phyloP scores from a whole-genome alignment of 2,329 filamentous ascomycete species.

The Botrytis paeoniae region DNA sequence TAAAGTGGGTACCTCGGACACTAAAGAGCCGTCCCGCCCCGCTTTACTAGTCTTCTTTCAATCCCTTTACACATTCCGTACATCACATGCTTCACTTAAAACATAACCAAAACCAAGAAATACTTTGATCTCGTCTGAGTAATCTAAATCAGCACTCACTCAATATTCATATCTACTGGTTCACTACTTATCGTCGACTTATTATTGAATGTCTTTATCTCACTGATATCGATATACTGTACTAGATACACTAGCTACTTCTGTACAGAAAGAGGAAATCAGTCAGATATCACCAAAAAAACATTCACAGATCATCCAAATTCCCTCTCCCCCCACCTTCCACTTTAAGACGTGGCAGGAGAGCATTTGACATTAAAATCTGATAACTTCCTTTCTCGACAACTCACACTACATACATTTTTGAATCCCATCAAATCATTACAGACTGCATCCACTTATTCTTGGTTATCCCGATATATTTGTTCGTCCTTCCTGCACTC shows the following conservation, averaged over 20 bases:
- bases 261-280: neutral
- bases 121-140: neutral
- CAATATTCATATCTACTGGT: neutral
- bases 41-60: neutral
- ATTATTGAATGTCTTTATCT: neutral
- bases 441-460: slow-evolving; percentile 3
- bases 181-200: neutral
- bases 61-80: neutral
- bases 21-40: slow-evolving; percentile 3
- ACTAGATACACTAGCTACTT: neutral
- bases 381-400: neutral
- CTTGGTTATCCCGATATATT: slow-evolving; percentile 1
- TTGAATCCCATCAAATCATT: neutral
- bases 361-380: slow-evolving; percentile 5
- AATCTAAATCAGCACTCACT: neutral
- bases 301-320: neutral
- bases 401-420: slow-evolving; percentile 1
- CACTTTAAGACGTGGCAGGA: slow-evolving; percentile 15
- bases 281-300: neutral
- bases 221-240: neutral
- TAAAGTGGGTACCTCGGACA: neutral
- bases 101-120: slow-evolving; percentile 1
- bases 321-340: slow-evolving; percentile 3
- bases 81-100: slow-evolving; percentile 12
- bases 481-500: neutral